phyloP scores from a whole-genome alignment of 2,329 filamentous ascomycete genomes.

The Cordyceps pruinosa region DNA sequence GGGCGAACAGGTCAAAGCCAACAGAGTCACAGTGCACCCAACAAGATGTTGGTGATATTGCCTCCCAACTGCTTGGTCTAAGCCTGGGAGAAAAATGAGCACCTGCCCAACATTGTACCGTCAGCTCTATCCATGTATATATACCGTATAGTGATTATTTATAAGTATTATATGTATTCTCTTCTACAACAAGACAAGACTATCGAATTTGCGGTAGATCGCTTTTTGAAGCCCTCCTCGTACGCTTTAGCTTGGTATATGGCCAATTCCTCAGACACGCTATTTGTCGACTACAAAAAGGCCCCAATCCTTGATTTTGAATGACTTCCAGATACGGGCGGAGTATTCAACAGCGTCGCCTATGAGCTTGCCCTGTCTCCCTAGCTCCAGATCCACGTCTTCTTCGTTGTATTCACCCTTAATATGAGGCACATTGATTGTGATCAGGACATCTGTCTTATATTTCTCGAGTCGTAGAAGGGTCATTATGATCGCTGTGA shows the following conservation, averaged over 20 bases:
- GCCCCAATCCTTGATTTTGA: constrained; percentile 74
- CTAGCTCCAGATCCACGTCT: constrained; percentile 60
- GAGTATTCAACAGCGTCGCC: constrained; percentile 63
- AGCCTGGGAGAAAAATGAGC: constrained; percentile 18
- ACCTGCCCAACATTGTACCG: background rate
- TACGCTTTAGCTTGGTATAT: no score
- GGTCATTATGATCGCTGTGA: constrained; percentile 70
- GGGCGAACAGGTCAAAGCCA: constrained; percentile 30
- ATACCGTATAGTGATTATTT: background rate
- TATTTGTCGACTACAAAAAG: constrained; percentile 47
- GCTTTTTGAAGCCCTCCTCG: background rate
- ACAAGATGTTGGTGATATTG: constrained; percentile 15
- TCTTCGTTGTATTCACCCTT: constrained; percentile 66
- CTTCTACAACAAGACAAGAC: constrained; percentile 12
- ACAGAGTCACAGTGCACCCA: background rate
- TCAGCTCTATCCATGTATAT: background rate
- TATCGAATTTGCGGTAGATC: background rate
- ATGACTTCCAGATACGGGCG: constrained; percentile 60
- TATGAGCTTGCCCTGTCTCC: constrained; percentile 60
- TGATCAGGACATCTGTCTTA: constrained; percentile 74
- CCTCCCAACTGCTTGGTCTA: constrained; percentile 21
- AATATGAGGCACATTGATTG: constrained; percentile 82
- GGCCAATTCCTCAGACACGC: no score
- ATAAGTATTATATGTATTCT: background rate
- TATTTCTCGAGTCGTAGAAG: constrained; percentile 69